phyloP scores from a whole-genome alignment of 192 early-diverging fungal species.

The Coemansia sp. region DNA sequence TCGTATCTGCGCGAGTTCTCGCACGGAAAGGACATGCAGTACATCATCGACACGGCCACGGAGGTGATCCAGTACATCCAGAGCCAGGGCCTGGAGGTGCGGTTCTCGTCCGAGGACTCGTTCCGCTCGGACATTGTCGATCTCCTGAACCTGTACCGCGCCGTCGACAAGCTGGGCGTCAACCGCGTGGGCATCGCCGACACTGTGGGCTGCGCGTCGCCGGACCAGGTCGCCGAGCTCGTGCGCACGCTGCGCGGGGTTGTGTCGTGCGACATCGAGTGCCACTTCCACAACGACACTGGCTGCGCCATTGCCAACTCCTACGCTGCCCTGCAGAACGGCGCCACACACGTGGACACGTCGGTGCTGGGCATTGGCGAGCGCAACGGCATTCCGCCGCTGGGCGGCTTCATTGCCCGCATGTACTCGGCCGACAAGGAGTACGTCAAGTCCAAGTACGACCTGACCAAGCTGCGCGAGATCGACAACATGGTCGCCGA shows the following conservation, averaged over 20 bases:
- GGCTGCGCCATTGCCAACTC: slow-evolving; percentile 98
- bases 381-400: slow-evolving; percentile 95
- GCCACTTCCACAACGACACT: slow-evolving; percentile 99
- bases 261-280: slow-evolving; percentile 97
- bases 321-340: slow-evolving; percentile 93
- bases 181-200: slow-evolving; percentile 98
- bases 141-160: slow-evolving; percentile 91
- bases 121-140: slow-evolving; percentile 97
- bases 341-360: slow-evolving; percentile 97
- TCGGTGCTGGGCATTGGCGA: slow-evolving; percentile 97
- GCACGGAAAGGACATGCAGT: slow-evolving; percentile 99
- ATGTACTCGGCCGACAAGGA: slow-evolving; percentile 94
- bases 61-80: slow-evolving; percentile 97
- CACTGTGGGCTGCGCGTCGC: slow-evolving; percentile 97
- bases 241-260: slow-evolving; percentile 91
- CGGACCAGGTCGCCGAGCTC: slow-evolving; percentile 96
- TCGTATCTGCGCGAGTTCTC: slow-evolving; percentile 96
- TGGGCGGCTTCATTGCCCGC: slow-evolving; percentile 90
- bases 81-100: slow-evolving; percentile 90
- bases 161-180: slow-evolving; percentile 96
- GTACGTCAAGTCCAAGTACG: slow-evolving; percentile 91
- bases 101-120: slow-evolving; percentile 97
- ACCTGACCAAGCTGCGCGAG: slow-evolving; percentile 85
- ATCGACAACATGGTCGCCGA: slow-evolving; percentile 96
- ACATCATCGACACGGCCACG: slow-evolving; percentile 91